Evolutionary conservation across 768 basidiomycete species (phyloP).

Genomic region (Lanmaoa pseudosensibilis): DNA sequence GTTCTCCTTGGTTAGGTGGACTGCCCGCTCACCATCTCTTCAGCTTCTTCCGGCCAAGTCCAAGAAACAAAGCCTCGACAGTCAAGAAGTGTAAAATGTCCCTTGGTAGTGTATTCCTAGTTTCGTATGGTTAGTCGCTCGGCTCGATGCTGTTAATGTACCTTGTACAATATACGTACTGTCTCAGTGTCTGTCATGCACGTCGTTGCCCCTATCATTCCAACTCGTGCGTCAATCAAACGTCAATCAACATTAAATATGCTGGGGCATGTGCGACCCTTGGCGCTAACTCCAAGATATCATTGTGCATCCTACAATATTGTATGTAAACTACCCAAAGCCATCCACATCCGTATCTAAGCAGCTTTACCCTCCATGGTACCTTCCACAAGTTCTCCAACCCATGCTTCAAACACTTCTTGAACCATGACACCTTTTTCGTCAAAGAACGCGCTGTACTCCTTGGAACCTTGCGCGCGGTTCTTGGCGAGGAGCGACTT

Average conservation of each 20-base stretch:
- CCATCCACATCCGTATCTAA: constrained; percentile 24
- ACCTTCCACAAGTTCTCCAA: constrained; percentile 67
- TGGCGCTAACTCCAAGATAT: constrained; percentile 16
- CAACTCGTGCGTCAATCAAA: not conserved
- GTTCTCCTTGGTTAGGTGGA: not conserved
- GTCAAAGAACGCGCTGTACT: constrained; percentile 79
- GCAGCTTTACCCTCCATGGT: constrained; percentile 69
- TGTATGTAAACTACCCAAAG: constrained; percentile 17
- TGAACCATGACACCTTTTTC: constrained; percentile 77
- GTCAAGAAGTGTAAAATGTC: constrained; percentile 31
- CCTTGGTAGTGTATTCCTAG: not conserved
- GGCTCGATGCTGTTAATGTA: constrained; percentile 9
- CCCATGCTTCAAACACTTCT: constrained; percentile 74
- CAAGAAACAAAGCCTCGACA: constrained; percentile 35
- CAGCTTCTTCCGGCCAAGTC: constrained; percentile 33
- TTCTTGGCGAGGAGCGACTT: constrained; percentile 81
- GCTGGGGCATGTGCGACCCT: not conserved
- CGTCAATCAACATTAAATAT: not conserved
- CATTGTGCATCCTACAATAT: constrained; percentile 32
- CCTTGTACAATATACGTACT: not conserved
- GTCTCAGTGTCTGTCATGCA: no score
- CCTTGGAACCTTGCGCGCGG: constrained; percentile 53
- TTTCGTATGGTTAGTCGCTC: not conserved
- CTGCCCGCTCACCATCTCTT: not conserved
- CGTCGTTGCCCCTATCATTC: not conserved